Evolutionary conservation across 192 early-diverging fungal species (phyloP).

Genomic region (Thoreauomyces humboldtii): DNA sequence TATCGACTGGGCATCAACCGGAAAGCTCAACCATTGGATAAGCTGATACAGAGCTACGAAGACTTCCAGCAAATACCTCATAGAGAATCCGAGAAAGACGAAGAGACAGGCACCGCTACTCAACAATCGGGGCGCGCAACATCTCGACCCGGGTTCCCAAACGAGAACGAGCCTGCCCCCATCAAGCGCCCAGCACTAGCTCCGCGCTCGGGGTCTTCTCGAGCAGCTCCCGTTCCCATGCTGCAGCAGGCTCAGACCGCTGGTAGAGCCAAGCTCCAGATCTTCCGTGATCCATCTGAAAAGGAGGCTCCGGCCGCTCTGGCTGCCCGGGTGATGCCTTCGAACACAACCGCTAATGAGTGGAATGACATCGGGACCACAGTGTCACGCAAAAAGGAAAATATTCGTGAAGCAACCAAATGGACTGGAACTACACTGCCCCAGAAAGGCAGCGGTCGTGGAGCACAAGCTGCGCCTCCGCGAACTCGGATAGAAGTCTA

Average conservation of each 20-base stretch:
- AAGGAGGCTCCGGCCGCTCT: not conserved
- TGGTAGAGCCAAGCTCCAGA: slow-evolving; percentile 1
- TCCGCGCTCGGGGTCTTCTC: not conserved
- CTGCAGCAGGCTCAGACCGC: too few relatives aligned
- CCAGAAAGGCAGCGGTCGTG: slow-evolving; percentile 27
- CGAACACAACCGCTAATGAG: slow-evolving; percentile 14
- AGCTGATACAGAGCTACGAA: slow-evolving; percentile 55
- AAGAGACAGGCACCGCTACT: too few relatives aligned
- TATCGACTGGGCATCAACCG: slow-evolving; percentile 65
- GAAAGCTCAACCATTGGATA: slow-evolving; percentile 66
- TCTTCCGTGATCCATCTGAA: slow-evolving; percentile 19
- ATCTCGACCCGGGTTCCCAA: not conserved
- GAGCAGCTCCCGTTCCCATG: not conserved
- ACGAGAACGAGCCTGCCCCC: not conserved
- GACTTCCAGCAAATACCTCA: slow-evolving; percentile 57
- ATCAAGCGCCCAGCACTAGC: not conserved
- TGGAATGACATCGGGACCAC: slow-evolving; percentile 67
- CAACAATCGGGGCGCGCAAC: too few relatives aligned
- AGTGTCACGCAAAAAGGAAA: slow-evolving; percentile 66
- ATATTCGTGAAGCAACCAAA: slow-evolving; percentile 51
- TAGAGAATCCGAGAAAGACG: not conserved
- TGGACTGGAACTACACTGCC: slow-evolving; percentile 64
- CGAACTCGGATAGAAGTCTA: slow-evolving; percentile 8
- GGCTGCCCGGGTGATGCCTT: slow-evolving; percentile 10
- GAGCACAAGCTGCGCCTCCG: not conserved